Evolutionary conservation across 164 flowering plant species (phyloP), one percentile per base, ranked within the genome.

Genomic region (Nymphaea colorata): DNA sequence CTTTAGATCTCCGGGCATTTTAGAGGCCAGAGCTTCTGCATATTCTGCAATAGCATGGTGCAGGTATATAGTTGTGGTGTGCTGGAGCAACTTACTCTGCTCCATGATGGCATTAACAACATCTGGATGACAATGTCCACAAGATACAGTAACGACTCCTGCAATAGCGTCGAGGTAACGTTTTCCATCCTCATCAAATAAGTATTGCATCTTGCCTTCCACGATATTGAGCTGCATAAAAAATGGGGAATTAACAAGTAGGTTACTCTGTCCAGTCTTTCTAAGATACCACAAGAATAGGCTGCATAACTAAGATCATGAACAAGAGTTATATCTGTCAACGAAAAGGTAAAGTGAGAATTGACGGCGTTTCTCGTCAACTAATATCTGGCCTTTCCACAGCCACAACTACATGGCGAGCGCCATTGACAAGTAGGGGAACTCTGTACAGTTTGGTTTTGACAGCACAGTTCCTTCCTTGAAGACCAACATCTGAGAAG

Each of bases 1-100:
- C 98, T 94, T 94, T 0, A 94, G 84, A 73, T 91, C 84, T 71
- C 98, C 96, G 2, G 99, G 96, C 99, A 94, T 94, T 80, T 91
- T 94, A 7, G 90, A 80, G 8, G 96, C 99, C 47, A 94, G 76
- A 14, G 88, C 98, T 80, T 94, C 99, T 4, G 98, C 99, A 76
- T 81, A 94, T 77, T 94, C 99, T 65, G 80, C 96, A 6, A 94
- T 91, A 2, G 90, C 92, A 78, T 94, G 99, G 79, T 94, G 95
- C 53, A 94, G 73, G 73, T 94, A 94, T 66, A 94, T 91, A 51
- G 99, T 94, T 55, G 99, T 88, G 12, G 98, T 86, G 74, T 94
- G 99, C 74, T 94, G 98, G 47, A 94, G 89, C 73, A 94, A 91
- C 82, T 88, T 86, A 78, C 78, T 90, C 70, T 94, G 99, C 79